Base-by-base conservation (phyloP, 2,329 filamentous ascomycete genomes). In the Sporothrix phasma region DNA sequence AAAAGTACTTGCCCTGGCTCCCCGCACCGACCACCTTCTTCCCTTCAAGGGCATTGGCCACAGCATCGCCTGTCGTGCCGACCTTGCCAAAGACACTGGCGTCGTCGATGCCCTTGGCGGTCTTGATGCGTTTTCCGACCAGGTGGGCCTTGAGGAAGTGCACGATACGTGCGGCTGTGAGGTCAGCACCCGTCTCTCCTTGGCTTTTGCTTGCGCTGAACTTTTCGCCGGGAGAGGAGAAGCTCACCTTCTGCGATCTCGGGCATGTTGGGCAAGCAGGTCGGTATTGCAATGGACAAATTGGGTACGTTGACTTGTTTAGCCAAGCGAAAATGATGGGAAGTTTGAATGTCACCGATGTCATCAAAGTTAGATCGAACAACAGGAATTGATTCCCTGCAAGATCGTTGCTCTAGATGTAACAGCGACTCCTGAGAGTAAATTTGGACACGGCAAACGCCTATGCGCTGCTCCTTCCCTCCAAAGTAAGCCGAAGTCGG, bases 1-100 rank as follows among this genome's bases (percentile, higher is more conserved):
- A 99, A 74, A 99, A 97, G 73, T 97, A 97, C 81, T 97, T 99
- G 10, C 94, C 94, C 73, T 97, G 94, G 66, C 89, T 91, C 3
- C 89, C 89, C 3, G 89, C 89, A 62, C 79, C 80, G 8, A 84
- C 65, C 64, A 79, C 78, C 71, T 85, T 90, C 71, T 89, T 93
- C 4, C 90, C 91, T 3, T 81, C 81, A 71, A 97, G 79, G 1
- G 88, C 86, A 63, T 84, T 81, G 69, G 89, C 80, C 67, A 99
- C 92, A 34, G 87, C 88, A 0, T 83, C 75, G 0, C 88, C 90
- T 19, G 83, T 90, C 0, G 89, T 95, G 34, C 92, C 92, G 22
- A 86, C 92, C 76, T 97, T 97, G 69, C 92, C 92, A 75, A 92
- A 99, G 5, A 99, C 83, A 72, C 89, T 93, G 69, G 80, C 78